Evolutionary conservation across 78 protist genomes (phyloP).

Genomic region (Dictyostelium firmibasis): DNA sequence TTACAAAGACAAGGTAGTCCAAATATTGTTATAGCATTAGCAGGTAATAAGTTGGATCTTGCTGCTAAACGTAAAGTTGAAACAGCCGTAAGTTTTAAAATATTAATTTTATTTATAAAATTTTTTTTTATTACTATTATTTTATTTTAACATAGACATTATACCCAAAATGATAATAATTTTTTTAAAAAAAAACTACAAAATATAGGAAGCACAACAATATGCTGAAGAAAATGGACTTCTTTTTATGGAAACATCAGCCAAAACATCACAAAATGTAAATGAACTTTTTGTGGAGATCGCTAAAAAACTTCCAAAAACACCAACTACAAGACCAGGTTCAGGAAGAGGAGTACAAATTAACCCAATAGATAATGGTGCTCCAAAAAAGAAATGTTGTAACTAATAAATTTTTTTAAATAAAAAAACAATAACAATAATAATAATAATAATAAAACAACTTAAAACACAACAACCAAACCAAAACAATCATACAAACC

Average conservation of each 20-base stretch:
- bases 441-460: not conserved
- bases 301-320: constrained; percentile 74
- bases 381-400: constrained; percentile 20
- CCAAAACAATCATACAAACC: not conserved
- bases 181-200: too few relatives aligned
- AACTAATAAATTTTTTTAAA: not conserved
- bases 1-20: constrained; percentile 97
- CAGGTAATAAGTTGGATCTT: constrained; percentile 98
- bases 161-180: not conserved
- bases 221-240: constrained; percentile 90
- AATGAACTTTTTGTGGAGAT: constrained; percentile 94
- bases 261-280: constrained; percentile 94
- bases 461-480: not conserved
- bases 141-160: not conserved
- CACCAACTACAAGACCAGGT: constrained; percentile 72
- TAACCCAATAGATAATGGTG: constrained; percentile 21
- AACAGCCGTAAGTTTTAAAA: constrained; percentile 55
- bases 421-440: not conserved
- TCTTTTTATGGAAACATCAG: constrained; percentile 96
- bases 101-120: not conserved
- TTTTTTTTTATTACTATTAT: not conserved
- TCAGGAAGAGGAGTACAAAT: constrained; percentile 65
- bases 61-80: constrained; percentile 87
- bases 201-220: constrained; percentile 84
- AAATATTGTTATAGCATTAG: constrained; percentile 96